phyloP scores from a whole-genome alignment of 2,329 filamentous ascomycete species.

The Cercospora brassicicola region DNA sequence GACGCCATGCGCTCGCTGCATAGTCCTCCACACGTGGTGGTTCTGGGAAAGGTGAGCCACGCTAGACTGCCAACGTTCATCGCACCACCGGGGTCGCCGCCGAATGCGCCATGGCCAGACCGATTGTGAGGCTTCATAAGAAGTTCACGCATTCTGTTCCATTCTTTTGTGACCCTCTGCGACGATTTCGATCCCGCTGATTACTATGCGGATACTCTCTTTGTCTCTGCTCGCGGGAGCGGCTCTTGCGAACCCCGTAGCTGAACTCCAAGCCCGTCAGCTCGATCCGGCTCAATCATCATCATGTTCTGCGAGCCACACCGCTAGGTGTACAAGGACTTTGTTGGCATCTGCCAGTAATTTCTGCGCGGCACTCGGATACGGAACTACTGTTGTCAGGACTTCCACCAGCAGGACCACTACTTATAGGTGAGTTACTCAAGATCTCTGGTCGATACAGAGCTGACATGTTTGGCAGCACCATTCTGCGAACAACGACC shows the following conservation, averaged over 20 bases:
- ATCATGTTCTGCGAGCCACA: conserved; percentile 1
- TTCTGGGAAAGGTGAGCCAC: not conserved
- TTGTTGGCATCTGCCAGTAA: not conserved
- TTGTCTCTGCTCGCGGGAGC: not conserved
- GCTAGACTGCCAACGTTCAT: not conserved
- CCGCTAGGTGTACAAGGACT: not conserved
- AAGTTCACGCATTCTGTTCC: not conserved
- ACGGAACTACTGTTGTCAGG: not conserved
- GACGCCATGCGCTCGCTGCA: not conserved
- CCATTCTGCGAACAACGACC: not conserved
- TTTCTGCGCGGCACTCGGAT: conserved; percentile 1
- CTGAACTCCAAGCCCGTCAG: conserved; percentile 1
- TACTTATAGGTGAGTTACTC: not conserved
- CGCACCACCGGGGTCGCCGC: not conserved
- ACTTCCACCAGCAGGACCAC: not conserved
- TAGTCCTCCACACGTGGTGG: not conserved
- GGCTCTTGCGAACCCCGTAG: not conserved
- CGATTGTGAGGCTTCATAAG: not conserved
- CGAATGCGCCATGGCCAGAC: not conserved
- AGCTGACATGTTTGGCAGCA: not conserved
- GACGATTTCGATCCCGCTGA: not conserved
- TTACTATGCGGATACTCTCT: not conserved
- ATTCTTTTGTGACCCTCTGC: not conserved
- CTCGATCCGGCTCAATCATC: not conserved
- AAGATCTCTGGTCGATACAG: not conserved